Percentiles rank a stretch among this genome's conserved stretches.
Evolutionary conservation across 257 asterid species (phyloP).

Genomic region (Solanum sejunctum): DNA sequence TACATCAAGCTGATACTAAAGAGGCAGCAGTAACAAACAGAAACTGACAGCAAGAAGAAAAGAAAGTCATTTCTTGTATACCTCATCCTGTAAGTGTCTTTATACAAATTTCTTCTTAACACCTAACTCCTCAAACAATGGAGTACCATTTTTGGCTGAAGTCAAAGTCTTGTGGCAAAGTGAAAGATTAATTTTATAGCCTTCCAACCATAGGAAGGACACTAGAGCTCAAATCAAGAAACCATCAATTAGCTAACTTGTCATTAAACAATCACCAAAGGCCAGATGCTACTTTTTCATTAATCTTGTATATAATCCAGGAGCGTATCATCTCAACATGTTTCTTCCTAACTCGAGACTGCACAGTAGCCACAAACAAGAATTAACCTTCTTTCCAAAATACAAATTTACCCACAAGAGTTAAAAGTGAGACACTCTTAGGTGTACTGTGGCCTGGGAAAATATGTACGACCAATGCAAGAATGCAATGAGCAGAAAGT

Average conservation of each 20-base stretch:
- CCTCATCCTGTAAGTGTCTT: too few species aligned
- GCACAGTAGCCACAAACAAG: neutral
- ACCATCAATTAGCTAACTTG: slow-evolving; percentile 7
- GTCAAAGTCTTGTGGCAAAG: neutral
- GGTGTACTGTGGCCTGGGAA: neutral
- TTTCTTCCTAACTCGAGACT: slow-evolving; percentile 5
- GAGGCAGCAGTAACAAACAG: neutral
- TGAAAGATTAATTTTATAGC: neutral
- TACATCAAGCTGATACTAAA: neutral
- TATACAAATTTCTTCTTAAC: too few species aligned
- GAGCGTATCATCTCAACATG: slow-evolving; percentile 3
- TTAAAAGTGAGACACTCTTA: neutral
- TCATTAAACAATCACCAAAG: slow-evolving; percentile 24
- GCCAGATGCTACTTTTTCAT: neutral
- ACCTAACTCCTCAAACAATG: neutral
- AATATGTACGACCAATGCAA: neutral
- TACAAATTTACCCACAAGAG: neutral
- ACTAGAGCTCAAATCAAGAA: neutral
- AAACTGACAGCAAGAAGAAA: neutral
- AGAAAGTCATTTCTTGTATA: neutral
- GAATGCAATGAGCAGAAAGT: neutral
- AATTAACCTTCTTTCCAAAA: neutral
- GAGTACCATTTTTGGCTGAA: neutral
- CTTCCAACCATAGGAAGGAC: slow-evolving; percentile 20
- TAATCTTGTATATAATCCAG: neutral